Base-by-base conservation (phyloP, 2,329 filamentous ascomycete genomes). In the Talaromyces sp. region DNA sequence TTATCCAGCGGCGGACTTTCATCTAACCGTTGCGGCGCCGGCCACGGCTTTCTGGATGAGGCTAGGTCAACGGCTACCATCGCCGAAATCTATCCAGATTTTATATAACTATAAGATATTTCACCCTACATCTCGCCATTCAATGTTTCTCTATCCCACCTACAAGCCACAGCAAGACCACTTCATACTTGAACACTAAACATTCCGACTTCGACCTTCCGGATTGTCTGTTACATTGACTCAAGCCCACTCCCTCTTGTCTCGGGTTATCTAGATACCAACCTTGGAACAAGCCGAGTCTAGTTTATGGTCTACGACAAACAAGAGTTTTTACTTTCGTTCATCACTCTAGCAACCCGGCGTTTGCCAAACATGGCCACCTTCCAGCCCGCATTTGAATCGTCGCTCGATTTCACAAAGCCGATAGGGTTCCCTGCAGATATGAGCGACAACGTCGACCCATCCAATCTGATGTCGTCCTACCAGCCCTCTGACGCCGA, bases 401-500 rank as follows among this genome's bases (percentile, higher is more conserved):
- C 43, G 7, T 48, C 41, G 22, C 54, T 59, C n/a, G 53, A 56
- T 40, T 51, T 52, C 43, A 56, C 43, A 21, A 45, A 50, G 57
- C 52, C 57, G 37, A 59, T 59, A 45, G 31, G 45, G 1, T 48
- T 59, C n/a, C 17, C 50, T 22, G 40, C 51, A 53, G 56, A 37
- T 43, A 46, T 46, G 52, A 50, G 35, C 36, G 52, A 59, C 36
- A 33, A 48, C 37, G 17, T 53, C 17, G 58, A 57, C 28, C 54
- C 58, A 21, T 53, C 54, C 17, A 37, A 56, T 33, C 58, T 60
- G 2, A 48, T 57, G 13, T 37, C 53, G 11, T 41, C 51, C 15
- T 54, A 54, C 15, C 45, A 43, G 39, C 55, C 48, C 9, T 56
- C 58, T 31, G 53, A 56, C 33, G 35, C 50, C 53, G 58, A 57